Evolutionary conservation across 140 eudicot species (phyloP), one percentile per base, ranked within the genome.

Genomic region (Flaveria floridana): DNA sequence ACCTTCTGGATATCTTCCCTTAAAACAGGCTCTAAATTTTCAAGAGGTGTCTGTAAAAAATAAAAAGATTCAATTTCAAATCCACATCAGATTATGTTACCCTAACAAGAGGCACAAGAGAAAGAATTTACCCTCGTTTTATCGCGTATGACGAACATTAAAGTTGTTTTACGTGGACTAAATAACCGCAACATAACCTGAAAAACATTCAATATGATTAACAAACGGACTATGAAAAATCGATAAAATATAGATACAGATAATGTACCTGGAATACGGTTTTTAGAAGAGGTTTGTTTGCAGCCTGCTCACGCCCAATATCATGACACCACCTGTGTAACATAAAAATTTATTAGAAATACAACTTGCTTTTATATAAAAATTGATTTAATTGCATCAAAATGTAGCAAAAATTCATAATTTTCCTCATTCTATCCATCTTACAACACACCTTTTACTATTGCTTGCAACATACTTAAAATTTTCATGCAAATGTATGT

Each of bases 251-350:
- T 13, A 56, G 6, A 58, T 57, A 58, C 1, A 55, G 58, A 23
- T 37, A 74, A 7, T 9, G 20, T 80, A 87, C 99, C 94, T 94
- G 97, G 78, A 94, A 94, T 20, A 90, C 99, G 65, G 97, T 94
- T 85, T 90, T 94, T 66, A 94, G 21, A 65, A 94, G 92, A 71
- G 99, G 99, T 80, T 90, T 94, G 81, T 94, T 94, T 71, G 99
- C 97, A 71, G 99, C 99, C 80, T 94, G 99, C 73, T 90, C 99
- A 78, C 97, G 97, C 71, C 99, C 97, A 79, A 94, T 94, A 78
- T 94, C 99, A 84, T 94, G 99, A 65, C 99, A 94, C 99, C 97
- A 94, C 97, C 96, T 94, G 74, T 16, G 42, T 13, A 76, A 56
- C 25, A 5, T 34, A 79, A 2, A 63, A 70, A 59, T 61, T 63